Base-by-base conservation (phyloP, 2,329 filamentous ascomycete genomes). In the Phoma sp. region DNA sequence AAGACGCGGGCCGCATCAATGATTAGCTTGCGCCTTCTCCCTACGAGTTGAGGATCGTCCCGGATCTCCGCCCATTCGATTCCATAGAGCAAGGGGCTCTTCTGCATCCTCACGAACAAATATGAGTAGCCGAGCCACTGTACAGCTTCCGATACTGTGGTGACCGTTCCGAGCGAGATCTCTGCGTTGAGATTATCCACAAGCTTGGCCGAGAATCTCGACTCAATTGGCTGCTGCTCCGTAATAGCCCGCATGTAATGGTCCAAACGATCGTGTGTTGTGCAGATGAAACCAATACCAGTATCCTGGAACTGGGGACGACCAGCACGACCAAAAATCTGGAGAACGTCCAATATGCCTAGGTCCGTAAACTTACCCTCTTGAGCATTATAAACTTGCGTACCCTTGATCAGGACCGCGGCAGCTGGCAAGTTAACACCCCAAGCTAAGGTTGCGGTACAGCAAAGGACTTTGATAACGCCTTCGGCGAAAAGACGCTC, bases 121-220 rank as follows among this genome's bases (percentile, higher is more conserved):
- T 98, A 99, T 0, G 93, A 97, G 73, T 99, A 99, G 11, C 96
- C 93, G 29, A 99, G 88, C 95, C 95, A 99, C 61, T 96, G 91
- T 1, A 97, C 93, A 0, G 91, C 95, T 77, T 99, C 96, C 2
- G 88, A 82, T 2, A 99, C 89, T 0, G 93, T 96, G 0, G 93
- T 98, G 14, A 99, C 96, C 0, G 96, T 99, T 0, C 95, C 95
- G 7, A 99, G 77, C 0, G 92, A 86, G 59, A 99, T 92, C 72
- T 99, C 95, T 0, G 95, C 95, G 63, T 99, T 99, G 55, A 99
- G 78, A 62, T 99, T 99, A 73, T 99, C 95, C 2, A 99, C 93
- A 9, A 99, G 80, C 74, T 96, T 96, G 29, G 90, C 84, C 1
- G 93, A 97, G 70, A 99, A 97, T 55, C 88, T 89, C n/a, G 93